Percentiles rank a stretch among this genome's conserved stretches.
phyloP scores from a whole-genome alignment of 805 yeast genomes.

The Scheffersomyces lignosus region DNA sequence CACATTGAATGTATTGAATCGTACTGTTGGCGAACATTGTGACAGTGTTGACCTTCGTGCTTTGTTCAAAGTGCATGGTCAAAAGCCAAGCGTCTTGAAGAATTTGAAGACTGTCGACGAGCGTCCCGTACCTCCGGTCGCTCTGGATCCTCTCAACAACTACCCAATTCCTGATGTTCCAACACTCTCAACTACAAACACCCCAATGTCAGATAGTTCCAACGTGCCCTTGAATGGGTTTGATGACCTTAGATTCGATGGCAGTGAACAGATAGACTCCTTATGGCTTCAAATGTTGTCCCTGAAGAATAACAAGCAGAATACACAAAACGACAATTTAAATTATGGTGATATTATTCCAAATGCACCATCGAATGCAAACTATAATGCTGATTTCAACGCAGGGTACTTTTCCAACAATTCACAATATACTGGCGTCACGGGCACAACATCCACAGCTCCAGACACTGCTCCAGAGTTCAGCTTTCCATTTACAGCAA shows the following conservation, averaged over 20 bases:
- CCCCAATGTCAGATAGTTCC: background rate
- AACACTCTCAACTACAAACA: constrained; percentile 11
- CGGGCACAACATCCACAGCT: background rate
- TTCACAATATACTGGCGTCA: background rate
- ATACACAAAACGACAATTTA: background rate
- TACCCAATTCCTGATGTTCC: constrained; percentile 7
- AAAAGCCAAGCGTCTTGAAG: constrained; percentile 7
- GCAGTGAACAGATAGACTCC: background rate
- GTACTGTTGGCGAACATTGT: background rate
- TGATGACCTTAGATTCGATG: constrained; percentile 2
- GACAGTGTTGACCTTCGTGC: background rate
- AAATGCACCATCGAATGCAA: background rate
- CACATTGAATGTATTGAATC: constrained; percentile 3
- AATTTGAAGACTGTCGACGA: constrained; percentile 20
- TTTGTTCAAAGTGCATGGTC: background rate
- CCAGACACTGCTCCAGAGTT: background rate
- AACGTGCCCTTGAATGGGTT: background rate
- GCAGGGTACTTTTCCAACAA: background rate
- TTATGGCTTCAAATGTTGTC: background rate
- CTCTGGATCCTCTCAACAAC: background rate
- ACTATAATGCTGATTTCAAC: too few relatives aligned
- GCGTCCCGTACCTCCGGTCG: too few relatives aligned
- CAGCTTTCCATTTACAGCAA: background rate
- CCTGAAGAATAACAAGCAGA: background rate
- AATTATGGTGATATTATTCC: background rate